Conservation (phyloP, 371 early-diverging fungal species). For the Syncephalastrum monosporum region DNA sequence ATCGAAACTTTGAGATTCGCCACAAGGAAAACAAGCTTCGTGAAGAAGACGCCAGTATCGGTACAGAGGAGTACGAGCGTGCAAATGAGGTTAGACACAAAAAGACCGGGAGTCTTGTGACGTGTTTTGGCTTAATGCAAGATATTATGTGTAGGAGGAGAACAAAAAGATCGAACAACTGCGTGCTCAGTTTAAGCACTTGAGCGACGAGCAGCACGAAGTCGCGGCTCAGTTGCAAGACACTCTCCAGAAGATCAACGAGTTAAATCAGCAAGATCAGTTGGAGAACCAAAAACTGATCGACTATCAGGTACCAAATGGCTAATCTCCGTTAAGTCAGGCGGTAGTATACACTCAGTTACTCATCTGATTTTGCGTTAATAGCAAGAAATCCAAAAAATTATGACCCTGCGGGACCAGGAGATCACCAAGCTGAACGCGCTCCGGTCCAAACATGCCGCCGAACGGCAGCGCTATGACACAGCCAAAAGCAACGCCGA, state of each 20-base stretch:
- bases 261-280: conserved; percentile 15
- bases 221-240: conserved; percentile 5
- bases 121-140: conserved; percentile 4
- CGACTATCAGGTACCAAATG: conserved; percentile 5
- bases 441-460: conserved; percentile 1
- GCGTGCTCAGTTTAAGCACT: conserved; percentile 13
- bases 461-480: not conserved
- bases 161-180: conserved; percentile 12
- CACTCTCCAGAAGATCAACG: conserved; percentile 6
- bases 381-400: conserved; percentile 9
- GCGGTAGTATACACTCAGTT: too few relatives aligned
- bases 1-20: too few relatives aligned
- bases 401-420: not conserved
- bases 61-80: too few relatives aligned
- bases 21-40: too few relatives aligned
- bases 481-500: not conserved
- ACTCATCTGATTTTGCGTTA: too few relatives aligned
- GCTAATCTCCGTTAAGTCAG: too few relatives aligned
- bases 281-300: conserved; percentile 10
- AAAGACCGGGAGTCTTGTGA: too few relatives aligned
- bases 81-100: not conserved
- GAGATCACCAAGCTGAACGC: conserved; percentile 7
- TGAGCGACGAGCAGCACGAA: conserved; percentile 6
- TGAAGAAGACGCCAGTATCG: too few relatives aligned
- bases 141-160: conserved; percentile 6